These are phyloP conservation scores for Neurospora sp. DNA, from an alignment of 495 filamentous ascomycete genomes.

Conservation along the genomic window DNA sequence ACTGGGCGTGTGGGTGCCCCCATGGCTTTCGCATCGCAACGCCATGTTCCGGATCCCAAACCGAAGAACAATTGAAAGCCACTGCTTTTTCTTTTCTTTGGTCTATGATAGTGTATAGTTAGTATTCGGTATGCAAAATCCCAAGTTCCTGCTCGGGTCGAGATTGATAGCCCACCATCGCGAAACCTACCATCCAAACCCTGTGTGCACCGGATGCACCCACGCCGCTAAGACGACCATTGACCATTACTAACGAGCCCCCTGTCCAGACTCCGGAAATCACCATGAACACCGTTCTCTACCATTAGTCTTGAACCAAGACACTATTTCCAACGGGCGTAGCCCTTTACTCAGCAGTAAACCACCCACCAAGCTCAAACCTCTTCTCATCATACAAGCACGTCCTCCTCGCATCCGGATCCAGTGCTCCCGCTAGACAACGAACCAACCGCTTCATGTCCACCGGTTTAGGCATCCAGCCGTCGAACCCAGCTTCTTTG, in stretches of 20 bases:
- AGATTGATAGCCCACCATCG: neutral
- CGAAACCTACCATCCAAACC: neutral
- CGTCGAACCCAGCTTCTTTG: conserved; percentile 42
- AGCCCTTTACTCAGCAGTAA: neutral
- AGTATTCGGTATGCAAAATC: neutral
- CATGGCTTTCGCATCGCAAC: too few relatives aligned
- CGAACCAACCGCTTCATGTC: conserved; percentile 39
- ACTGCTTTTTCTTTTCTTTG: neutral
- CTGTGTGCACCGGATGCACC: neutral
- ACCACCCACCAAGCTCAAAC: conserved; percentile 18
- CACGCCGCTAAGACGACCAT: neutral
- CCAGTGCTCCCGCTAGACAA: conserved; percentile 9
- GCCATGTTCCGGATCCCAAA: too few relatives aligned
- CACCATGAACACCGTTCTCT: neutral
- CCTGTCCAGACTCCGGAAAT: neutral
- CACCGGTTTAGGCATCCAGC: conserved; percentile 65
- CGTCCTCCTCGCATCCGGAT: neutral
- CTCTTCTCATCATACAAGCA: conserved; percentile 7
- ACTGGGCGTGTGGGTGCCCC: too few relatives aligned
- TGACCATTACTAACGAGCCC: neutral
- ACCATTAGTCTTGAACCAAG: neutral
- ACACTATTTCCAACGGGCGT: neutral
- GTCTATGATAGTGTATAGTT: neutral
- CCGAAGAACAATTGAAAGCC: neutral
- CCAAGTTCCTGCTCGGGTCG: neutral